Conservation (phyloP, 768 basidiomycete species). For the Boletus speciosus region DNA sequence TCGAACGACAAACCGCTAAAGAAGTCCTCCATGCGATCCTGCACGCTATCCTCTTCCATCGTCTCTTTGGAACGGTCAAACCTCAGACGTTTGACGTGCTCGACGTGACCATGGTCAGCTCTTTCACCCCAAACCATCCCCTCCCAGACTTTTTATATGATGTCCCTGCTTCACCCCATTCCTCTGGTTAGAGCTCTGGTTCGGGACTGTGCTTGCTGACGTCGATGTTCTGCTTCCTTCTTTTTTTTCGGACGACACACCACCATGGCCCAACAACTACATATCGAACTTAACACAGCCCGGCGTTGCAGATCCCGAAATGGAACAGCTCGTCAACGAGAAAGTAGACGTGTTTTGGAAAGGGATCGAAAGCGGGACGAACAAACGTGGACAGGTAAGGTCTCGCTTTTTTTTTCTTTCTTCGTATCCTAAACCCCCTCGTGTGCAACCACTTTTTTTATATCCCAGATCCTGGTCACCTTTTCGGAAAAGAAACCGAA, state of each 20-base stretch:
- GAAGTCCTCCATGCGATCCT: slow-evolving; percentile 74
- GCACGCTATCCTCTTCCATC: slow-evolving; percentile 82
- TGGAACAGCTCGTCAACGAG: slow-evolving; percentile 67
- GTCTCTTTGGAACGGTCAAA: slow-evolving; percentile 76
- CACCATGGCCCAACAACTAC: not conserved
- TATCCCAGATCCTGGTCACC: slow-evolving; percentile 55
- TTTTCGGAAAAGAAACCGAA: slow-evolving; percentile 75
- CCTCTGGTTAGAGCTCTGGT: not conserved
- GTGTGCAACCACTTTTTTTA: too few relatives aligned
- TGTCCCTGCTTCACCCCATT: not conserved
- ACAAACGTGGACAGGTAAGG: slow-evolving; percentile 66
- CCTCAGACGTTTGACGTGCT: slow-evolving; percentile 75
- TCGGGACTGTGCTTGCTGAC: slow-evolving; percentile 1
- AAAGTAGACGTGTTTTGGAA: slow-evolving; percentile 81
- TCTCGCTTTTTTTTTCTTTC: not conserved
- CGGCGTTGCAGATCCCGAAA: slow-evolving; percentile 69
- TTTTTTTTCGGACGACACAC: not conserved
- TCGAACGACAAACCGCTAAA: slow-evolving; percentile 69
- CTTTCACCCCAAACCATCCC: not conserved
- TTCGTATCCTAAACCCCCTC: too few relatives aligned
- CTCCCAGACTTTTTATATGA: too few relatives aligned
- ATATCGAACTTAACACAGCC: slow-evolving; percentile 43
- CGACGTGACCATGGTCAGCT: slow-evolving; percentile 77
- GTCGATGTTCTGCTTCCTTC: not conserved
- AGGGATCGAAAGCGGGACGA: slow-evolving; percentile 58